Base-by-base conservation (phyloP, 345 rosid species). In the Populus davidiana region DNA sequence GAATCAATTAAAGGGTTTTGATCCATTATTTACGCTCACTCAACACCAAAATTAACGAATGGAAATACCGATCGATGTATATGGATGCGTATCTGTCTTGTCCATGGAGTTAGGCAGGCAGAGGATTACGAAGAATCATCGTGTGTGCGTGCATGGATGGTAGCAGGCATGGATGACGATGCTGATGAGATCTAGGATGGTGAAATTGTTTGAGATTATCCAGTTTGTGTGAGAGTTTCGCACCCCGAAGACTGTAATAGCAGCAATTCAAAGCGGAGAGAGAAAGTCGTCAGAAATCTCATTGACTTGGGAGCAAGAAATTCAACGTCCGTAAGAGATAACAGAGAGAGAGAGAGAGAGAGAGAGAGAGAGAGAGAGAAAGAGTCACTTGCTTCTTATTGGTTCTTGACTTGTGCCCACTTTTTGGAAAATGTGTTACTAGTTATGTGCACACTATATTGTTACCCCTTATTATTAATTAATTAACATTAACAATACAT, bases 201-300 rank as follows among this genome's bases (percentile, higher is more conserved):
- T 27, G 67, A 33, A 72, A 72, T 56, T 18, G 29, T 18, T 65
- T 43, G 75, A 65, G 69, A 41, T 67, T 78, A 79, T 79, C 81
- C 73, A 39, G 50, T 47, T 8, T 1, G n/a, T 27, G 2, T 6
- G n/a, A 3, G 21, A 31, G 65, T 62, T 62, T 27, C 74, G 82
- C 74, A 74, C 73, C 71, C 81, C 81, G 67, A 73, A 71, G 75
- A 38, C 70, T 59, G 69, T 23, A 44, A 63, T 10, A 20, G 69
- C 61, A 38, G 75, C 25, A 21, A 49, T 61, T 17, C 29, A 39
- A 31, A 20, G 18, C 20, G 59, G 8, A n/a, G 70, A 68, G 67
- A 39, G 54, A 27, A 27, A 13, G 21, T 14, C 36, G 29, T 64
- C 77, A 72, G 47, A 78, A 62, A 39, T 29, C 38, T 54, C 56